These are phyloP conservation scores for Sarocladium kiliense DNA, from an alignment of 2,329 filamentous ascomycete species.

Conservation along the genomic window DNA sequence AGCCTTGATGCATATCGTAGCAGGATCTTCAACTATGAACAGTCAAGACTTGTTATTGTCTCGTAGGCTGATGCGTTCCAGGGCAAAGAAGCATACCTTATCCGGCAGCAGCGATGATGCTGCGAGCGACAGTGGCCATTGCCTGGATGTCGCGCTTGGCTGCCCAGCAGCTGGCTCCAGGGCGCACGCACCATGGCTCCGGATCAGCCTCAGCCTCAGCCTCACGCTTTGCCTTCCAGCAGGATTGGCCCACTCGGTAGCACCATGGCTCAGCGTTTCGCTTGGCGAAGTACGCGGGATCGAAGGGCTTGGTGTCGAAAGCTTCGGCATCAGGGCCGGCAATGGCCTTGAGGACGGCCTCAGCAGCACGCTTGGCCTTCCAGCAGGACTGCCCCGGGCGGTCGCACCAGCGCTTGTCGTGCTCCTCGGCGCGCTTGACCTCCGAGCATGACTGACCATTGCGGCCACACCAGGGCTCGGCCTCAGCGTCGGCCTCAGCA, in stretches of 20 bases:
- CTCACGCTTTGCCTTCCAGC: conserved; percentile 26
- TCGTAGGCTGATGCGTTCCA: background rate
- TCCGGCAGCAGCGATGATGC: conserved; percentile 19
- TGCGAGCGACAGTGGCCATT: conserved; percentile 17
- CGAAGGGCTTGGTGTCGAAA: conserved; percentile 27
- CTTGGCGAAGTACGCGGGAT: conserved; percentile 11
- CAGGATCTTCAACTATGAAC: background rate
- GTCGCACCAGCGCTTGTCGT: conserved; percentile 25
- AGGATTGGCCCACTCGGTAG: conserved; percentile 23
- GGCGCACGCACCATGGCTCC: conserved; percentile 21
- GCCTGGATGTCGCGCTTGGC: conserved; percentile 28
- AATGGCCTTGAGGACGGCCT: conserved; percentile 27
- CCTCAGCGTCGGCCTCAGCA: conserved; percentile 19
- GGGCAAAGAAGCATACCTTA: conserved; percentile 13
- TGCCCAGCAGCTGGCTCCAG: conserved; percentile 31
- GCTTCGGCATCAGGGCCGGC: conserved; percentile 18
- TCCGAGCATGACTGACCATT: conserved; percentile 20
- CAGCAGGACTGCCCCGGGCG: conserved; percentile 30
- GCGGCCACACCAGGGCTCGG: conserved; percentile 16
- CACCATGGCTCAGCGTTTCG: conserved; percentile 20
- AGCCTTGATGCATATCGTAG: background rate
- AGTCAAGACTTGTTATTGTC: background rate
- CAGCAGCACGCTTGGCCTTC: conserved; percentile 34
- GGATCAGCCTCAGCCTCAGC: conserved; percentile 16
- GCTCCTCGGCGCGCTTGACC: conserved; percentile 21